A percentile compares a stretch with the other conserved stretches of the same genome.
Conservation (phyloP, 306 rosid species). For the Pterocarpus macrocarpus region DNA sequence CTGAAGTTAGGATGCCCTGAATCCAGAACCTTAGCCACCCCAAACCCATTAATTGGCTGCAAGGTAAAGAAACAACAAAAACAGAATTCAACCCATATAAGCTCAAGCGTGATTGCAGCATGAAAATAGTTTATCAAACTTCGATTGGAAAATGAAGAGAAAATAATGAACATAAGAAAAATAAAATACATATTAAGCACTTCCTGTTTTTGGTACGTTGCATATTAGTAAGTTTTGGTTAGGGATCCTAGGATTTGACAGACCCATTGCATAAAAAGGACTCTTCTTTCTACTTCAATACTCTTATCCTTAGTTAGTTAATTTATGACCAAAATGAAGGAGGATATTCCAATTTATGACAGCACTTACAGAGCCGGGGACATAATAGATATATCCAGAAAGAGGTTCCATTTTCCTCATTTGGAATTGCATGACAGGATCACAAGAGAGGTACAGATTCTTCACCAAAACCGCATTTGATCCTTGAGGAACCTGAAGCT, state of each 20-base stretch:
- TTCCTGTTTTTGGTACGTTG: not conserved
- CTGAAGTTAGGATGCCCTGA: slow-evolving; percentile 62
- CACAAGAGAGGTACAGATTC: slow-evolving; percentile 50
- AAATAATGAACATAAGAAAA: not conserved
- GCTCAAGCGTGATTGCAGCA: not conserved
- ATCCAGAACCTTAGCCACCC: slow-evolving; percentile 63
- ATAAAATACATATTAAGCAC: too few species aligned
- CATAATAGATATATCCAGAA: slow-evolving; percentile 41
- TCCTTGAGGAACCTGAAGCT: slow-evolving; percentile 47
- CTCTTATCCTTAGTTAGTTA: not conserved
- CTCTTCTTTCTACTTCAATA: not conserved
- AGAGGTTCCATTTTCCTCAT: slow-evolving; percentile 36
- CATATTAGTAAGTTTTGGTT: too few species aligned
- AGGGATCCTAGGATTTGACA: too few species aligned
- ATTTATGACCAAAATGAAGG: not conserved
- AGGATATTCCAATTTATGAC: not conserved
- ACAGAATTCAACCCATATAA: not conserved
- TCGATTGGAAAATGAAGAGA: not conserved
- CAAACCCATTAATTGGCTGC: slow-evolving; percentile 57
- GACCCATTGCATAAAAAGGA: not conserved
- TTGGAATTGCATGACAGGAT: slow-evolving; percentile 54
- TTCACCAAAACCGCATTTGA: slow-evolving; percentile 44
- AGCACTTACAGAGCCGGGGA: slow-evolving; percentile 51
- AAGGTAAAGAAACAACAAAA: not conserved
- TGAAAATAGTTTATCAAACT: slow-evolving; percentile 12